Percentiles rank a stretch among this genome's conserved stretches.
These are phyloP conservation scores for Sugiyamaella americana DNA, from an alignment of 805 yeast species.

Conservation along the genomic window DNA sequence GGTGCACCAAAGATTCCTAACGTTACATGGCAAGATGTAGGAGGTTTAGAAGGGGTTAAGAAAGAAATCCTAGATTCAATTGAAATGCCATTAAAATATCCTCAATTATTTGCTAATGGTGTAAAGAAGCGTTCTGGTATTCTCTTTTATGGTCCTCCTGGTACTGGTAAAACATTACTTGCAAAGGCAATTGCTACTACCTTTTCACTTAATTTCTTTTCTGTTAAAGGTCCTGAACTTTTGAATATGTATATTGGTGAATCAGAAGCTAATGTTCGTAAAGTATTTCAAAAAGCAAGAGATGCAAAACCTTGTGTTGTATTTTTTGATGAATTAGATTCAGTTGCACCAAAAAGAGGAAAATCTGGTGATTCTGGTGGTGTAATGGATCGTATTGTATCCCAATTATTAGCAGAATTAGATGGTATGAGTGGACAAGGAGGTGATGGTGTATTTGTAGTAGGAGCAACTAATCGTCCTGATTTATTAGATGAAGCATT, in stretches of 20 bases:
- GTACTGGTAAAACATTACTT: conserved; percentile 91
- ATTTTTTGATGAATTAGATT: conserved; percentile 94
- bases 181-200: conserved; percentile 98
- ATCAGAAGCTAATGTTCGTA: conserved; percentile 93
- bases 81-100: conserved; percentile 91
- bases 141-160: conserved; percentile 96
- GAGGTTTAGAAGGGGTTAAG: conserved; percentile 86
- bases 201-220: conserved; percentile 87
- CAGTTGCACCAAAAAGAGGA: conserved; percentile 97
- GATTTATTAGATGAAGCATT: conserved; percentile 92
- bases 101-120: conserved; percentile 81
- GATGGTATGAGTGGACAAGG: conserved; percentile 89
- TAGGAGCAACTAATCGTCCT: conserved; percentile 98
- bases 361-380: conserved; percentile 99
- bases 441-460: conserved; percentile 89
- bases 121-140: conserved; percentile 92
- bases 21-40: conserved; percentile 96
- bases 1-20: conserved; percentile 96
- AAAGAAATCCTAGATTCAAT: conserved; percentile 92
- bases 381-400: conserved; percentile 97
- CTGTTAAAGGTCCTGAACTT: conserved; percentile 96
- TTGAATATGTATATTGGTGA: conserved; percentile 98
- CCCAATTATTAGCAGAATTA: conserved; percentile 87
- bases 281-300: conserved; percentile 88
- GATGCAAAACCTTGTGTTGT: conserved; percentile 98